Evolutionary conservation across 805 yeast genomes (phyloP).

Genomic region (Kluyveromyces aestuarii): DNA sequence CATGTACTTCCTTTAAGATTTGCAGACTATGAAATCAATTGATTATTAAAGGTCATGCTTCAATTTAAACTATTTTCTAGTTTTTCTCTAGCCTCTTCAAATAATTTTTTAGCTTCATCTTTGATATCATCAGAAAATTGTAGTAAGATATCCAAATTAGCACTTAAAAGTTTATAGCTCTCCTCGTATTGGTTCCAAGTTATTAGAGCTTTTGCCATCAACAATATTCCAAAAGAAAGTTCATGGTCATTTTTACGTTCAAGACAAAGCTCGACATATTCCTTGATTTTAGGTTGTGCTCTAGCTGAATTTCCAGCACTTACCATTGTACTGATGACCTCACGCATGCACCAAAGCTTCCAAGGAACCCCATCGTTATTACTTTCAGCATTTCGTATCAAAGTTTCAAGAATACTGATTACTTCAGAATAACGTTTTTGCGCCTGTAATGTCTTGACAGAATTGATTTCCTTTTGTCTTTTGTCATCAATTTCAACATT

Average conservation of each 20-base stretch:
- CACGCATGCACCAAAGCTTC: background rate
- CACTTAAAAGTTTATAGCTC: background rate
- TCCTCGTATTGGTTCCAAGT: background rate
- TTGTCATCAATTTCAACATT: background rate
- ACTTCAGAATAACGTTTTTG: background rate
- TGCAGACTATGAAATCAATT: conserved; percentile 1
- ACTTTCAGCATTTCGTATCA: background rate
- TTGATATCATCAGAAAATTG: background rate
- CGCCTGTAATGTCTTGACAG: background rate
- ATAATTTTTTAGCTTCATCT: background rate
- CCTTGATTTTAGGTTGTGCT: background rate
- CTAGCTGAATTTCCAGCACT: conserved; percentile 2
- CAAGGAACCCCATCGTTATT: background rate
- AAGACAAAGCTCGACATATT: background rate
- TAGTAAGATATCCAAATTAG: background rate
- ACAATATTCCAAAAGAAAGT: background rate
- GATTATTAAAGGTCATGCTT: background rate
- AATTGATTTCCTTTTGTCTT: background rate
- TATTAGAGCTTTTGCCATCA: background rate
- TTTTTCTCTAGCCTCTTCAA: background rate
- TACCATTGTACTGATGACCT: background rate
- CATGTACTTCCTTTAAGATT: background rate
- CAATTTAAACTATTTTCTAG: background rate
- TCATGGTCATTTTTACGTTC: background rate
- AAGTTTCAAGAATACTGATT: background rate